A percentile compares a stretch with the other conserved stretches of the same genome.
Conservation (phyloP, 164 flowering plant species). For the Vitis rotundifolia region DNA sequence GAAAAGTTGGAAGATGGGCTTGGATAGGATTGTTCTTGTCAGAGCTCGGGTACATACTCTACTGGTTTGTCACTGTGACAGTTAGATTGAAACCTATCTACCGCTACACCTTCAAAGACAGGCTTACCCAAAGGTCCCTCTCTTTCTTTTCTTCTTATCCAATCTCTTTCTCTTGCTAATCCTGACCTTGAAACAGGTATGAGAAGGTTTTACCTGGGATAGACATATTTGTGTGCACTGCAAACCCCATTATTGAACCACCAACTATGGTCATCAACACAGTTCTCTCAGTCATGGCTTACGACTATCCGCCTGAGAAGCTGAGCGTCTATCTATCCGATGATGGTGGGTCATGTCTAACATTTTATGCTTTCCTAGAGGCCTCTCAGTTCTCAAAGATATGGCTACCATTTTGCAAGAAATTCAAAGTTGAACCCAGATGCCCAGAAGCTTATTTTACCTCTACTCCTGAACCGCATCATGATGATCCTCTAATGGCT, state of each 20-base stretch:
- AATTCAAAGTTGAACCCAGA: slow-evolving; percentile 32
- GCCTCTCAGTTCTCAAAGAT: slow-evolving; percentile 38
- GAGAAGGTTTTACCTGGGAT: slow-evolving; percentile 30
- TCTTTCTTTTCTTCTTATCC: background rate
- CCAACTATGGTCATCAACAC: slow-evolving; percentile 42
- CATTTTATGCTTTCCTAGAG: slow-evolving; percentile 46
- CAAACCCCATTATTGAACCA: slow-evolving; percentile 45
- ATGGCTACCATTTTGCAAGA: slow-evolving; percentile 56
- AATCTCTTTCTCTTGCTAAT: too few species aligned
- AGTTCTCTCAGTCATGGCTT: slow-evolving; percentile 43
- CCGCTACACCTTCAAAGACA: slow-evolving; percentile 36
- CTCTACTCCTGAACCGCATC: background rate
- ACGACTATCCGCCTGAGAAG: slow-evolving; percentile 44
- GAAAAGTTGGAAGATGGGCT: slow-evolving; percentile 20
- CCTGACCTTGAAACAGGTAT: background rate
- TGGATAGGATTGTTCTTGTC: slow-evolving; percentile 37
- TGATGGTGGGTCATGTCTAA: slow-evolving; percentile 44
- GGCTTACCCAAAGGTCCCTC: slow-evolving; percentile 26
- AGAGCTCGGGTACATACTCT: slow-evolving; percentile 45
- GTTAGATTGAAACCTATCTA: slow-evolving; percentile 33
- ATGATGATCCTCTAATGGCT: background rate
- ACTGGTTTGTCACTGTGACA: slow-evolving; percentile 31
- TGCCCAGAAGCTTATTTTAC: slow-evolving; percentile 43
- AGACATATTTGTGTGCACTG: slow-evolving; percentile 52
- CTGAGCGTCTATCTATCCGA: slow-evolving; percentile 44